Conservation (phyloP, 306 rosid genomes). For the Chamaecrista fasciculata region DNA sequence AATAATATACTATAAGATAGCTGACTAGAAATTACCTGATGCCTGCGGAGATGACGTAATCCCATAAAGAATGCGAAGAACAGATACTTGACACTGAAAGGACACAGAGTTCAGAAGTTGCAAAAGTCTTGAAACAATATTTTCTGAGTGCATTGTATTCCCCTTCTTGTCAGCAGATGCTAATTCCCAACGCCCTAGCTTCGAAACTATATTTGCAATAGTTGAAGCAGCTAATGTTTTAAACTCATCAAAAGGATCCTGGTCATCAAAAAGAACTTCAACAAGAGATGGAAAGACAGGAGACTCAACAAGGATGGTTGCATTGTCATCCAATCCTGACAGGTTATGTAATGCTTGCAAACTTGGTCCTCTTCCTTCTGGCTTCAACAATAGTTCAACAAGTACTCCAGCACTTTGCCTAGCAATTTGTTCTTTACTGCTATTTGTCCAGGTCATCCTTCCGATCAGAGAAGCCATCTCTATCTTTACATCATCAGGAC, state of each 20-base stretch:
- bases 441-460: constrained; percentile 56
- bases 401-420: constrained; percentile 47
- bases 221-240: constrained; percentile 53
- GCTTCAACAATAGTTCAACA: constrained; percentile 43
- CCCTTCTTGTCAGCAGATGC: constrained; percentile 59
- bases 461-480: constrained; percentile 61
- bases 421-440: constrained; percentile 59
- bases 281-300: constrained; percentile 48
- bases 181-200: constrained; percentile 63
- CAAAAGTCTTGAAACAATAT: constrained; percentile 36
- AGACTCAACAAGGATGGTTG: constrained; percentile 51
- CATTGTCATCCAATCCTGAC: constrained; percentile 58
- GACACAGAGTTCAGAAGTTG: constrained; percentile 31
- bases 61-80: constrained; percentile 56
- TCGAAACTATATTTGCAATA: constrained; percentile 58
- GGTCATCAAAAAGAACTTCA: constrained; percentile 40
- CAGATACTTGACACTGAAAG: constrained; percentile 39
- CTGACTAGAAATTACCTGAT: constrained; percentile 39
- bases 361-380: constrained; percentile 51
- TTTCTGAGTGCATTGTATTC: constrained; percentile 51
- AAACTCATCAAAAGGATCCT: constrained; percentile 35
- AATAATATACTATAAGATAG: background rate
- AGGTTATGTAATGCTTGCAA: constrained; percentile 55
- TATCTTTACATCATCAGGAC: constrained; percentile 49
- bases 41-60: constrained; percentile 58